These are phyloP conservation scores for Apiospora aurea DNA, from an alignment of 2,329 filamentous ascomycete genomes.

Conservation along the genomic window DNA sequence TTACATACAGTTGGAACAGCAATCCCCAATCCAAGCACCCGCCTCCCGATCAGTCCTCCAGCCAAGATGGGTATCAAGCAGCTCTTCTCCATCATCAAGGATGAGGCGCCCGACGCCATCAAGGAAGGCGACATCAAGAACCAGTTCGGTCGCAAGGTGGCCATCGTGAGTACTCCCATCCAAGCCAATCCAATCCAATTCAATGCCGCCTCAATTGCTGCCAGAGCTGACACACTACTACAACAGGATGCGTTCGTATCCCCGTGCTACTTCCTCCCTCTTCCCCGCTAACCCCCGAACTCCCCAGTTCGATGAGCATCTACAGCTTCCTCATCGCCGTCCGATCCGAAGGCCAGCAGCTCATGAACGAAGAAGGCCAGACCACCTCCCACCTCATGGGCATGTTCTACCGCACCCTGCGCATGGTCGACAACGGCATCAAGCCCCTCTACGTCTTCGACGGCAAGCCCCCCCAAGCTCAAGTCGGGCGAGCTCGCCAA, in stretches of 20 bases:
- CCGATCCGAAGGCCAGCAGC: conserved; percentile 93
- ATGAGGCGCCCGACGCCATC: conserved; percentile 93
- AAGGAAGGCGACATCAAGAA: conserved; percentile 99
- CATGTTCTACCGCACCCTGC: conserved; percentile 98
- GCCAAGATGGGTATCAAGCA: conserved; percentile 71
- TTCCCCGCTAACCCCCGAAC: conserved; percentile 19
- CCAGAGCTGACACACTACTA: conserved; percentile 24
- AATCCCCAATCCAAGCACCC: background rate
- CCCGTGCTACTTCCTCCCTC: conserved; percentile 24
- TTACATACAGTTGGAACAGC: background rate
- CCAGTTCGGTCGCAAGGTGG: conserved; percentile 97
- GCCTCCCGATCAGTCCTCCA: too few species aligned
- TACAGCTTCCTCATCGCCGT: conserved; percentile 99
- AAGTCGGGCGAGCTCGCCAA: conserved; percentile 97
- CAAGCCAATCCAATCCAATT: too few species aligned
- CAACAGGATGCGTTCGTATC: conserved; percentile 63
- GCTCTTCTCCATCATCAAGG: conserved; percentile 82
- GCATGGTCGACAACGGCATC: conserved; percentile 98
- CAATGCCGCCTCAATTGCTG: background rate
- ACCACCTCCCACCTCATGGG: conserved; percentile 99
- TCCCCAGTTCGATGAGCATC: conserved; percentile 87
- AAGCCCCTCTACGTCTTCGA: conserved; percentile 99
- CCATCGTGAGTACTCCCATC: conserved; percentile 72
- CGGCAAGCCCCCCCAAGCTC: conserved; percentile 86
- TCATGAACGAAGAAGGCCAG: conserved; percentile 93